Base-by-base conservation (phyloP, 208 protist species). In the Leishmania tropica region DNA sequence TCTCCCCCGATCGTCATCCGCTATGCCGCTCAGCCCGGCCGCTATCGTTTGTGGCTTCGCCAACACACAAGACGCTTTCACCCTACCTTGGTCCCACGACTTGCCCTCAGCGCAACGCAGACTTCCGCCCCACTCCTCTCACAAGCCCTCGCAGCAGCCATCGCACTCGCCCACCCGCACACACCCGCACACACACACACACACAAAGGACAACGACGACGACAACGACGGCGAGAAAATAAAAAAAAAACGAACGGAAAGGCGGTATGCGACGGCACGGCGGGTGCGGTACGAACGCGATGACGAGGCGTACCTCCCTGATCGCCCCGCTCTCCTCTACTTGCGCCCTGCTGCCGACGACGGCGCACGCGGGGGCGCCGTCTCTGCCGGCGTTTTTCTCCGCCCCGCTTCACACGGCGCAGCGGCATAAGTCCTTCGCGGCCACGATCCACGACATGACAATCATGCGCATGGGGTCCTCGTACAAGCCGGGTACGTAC, bases 391-490 rank as follows among this genome's bases (percentile, higher is more conserved):
- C 71, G 48, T 45, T 47, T 40, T n/a, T 47, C 42, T 24, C 56
- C 35, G 0, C 70, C 1, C 40, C 82, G 17, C 75, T 87, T 31
- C 31, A 17, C 54, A 51, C 62, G 28, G 10, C 78, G 7, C 78
- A n/a, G 19, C 85, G 88, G 15, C 83, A 86, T 81, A 87, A 89
- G 70, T 82, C 81, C 31, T 70, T 89, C 31, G 87, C 83, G 4
- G 72, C 84, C 65, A 78, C 28, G 31, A 76, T 92, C 4, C 89
- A 92, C 74, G 53, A 85, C 72, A 76, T 89, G 82, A 92, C 89
- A 11, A 79, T 90, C 68, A 89, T 88, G 85, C 81, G 86, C 47
- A 80, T 84, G 70, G 76, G 74, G 11, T 78, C 83, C 78, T 40
- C 79, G 40, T 78, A 89, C 81, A 83, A 87, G 71, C 62, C 81